phyloP scores from a whole-genome alignment of 768 basidiomycete genomes.

The Boletus subcaerulescens region DNA sequence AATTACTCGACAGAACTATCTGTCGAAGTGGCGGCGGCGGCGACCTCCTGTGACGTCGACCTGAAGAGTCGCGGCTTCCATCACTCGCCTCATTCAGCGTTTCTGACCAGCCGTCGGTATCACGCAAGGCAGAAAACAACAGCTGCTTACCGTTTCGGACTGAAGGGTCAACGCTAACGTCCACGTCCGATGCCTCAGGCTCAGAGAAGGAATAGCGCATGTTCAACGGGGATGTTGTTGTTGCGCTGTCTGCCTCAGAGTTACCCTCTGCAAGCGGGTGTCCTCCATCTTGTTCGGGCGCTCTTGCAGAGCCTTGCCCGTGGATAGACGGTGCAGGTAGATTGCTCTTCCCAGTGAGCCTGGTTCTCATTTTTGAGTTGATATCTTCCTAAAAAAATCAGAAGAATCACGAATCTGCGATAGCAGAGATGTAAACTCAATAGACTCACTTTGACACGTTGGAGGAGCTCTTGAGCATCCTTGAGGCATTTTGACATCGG shows the following conservation, averaged over 20 bases:
- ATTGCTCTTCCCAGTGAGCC: neutral
- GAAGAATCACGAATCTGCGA: neutral
- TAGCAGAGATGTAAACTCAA: neutral
- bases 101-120: conserved; percentile 1
- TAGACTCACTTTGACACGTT: conserved; percentile 3
- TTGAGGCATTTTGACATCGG: neutral
- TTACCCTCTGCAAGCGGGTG: neutral
- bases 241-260: neutral
- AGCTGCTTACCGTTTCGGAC: neutral
- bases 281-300: neutral
- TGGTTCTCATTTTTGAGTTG: neutral
- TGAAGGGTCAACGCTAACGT: neutral
- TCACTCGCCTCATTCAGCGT: neutral
- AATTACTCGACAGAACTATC: neutral
- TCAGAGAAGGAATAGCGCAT: neutral
- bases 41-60: neutral
- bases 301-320: neutral
- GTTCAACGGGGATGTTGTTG: neutral
- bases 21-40: neutral
- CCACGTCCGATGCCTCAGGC: neutral
- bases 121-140: neutral
- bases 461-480: conserved; percentile 2
- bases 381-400: conserved; percentile 3
- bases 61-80: neutral
- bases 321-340: neutral